phyloP scores from a whole-genome alignment of 257 asterid genomes.

The Solanum rostratum region DNA sequence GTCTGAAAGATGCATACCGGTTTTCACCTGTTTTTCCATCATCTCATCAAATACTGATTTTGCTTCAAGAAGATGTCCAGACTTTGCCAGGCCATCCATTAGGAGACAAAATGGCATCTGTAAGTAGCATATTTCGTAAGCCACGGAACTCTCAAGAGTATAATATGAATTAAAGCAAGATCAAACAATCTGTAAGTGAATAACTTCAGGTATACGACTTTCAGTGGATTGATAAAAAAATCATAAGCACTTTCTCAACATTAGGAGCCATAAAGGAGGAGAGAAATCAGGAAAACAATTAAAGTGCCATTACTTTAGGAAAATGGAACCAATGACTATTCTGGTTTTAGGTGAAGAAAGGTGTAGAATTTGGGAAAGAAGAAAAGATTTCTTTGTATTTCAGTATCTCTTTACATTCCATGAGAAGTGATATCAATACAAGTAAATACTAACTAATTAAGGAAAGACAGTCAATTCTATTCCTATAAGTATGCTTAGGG shows the following conservation, averaged over 20 bases:
- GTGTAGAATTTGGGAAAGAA: not conserved
- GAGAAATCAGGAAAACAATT: not conserved
- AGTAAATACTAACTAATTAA: not conserved
- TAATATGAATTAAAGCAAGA: not conserved
- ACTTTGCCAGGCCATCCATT: constrained; percentile 90
- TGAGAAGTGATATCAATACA: not conserved
- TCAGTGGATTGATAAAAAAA: not conserved
- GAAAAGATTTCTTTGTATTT: not conserved
- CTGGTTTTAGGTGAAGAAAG: not conserved
- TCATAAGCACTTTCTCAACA: not conserved
- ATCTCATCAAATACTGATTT: constrained; percentile 74
- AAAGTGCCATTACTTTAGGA: not conserved
- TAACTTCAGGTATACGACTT: not conserved
- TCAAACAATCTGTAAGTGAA: not conserved
- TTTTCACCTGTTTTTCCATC: constrained; percentile 61
- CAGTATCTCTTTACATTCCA: not conserved
- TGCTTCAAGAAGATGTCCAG: constrained; percentile 72
- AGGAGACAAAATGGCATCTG: constrained; percentile 93
- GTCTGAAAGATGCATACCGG: constrained; percentile 34
- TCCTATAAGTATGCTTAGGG: not conserved
- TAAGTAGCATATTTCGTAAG: constrained; percentile 12
- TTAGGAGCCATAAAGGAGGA: not conserved
- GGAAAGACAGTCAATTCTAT: not conserved
- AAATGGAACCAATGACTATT: not conserved
- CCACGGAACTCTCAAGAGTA: not conserved